Base-by-base conservation (phyloP, 2,329 filamentous ascomycete genomes). In the Fusarium brevicatenulatum region DNA sequence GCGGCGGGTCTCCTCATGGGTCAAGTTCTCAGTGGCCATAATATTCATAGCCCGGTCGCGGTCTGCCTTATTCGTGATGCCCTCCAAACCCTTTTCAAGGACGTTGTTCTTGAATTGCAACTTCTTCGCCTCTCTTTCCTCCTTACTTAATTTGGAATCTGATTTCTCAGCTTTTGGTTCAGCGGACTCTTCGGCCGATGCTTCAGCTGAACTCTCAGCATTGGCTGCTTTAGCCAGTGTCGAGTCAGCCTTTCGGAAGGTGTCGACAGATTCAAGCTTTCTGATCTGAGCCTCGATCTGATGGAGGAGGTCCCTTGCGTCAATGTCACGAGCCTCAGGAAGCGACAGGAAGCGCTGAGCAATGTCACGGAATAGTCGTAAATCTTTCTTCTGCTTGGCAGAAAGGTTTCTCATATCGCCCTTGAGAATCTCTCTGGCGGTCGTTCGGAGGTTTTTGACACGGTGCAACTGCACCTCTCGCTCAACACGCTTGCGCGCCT, bases 361-460 rank as follows among this genome's bases (percentile, higher is more conserved):
- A 32, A 88, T 86, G 75, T 88, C 88, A 68, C 92, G 85, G 83
- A 97, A 93, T n/a, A 87, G 84, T 56, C 94, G 92, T 60, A 97
- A 86, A 60, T 91, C 88, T 79, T 92, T 90, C 85, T 95, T 96
- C 79, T 92, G 90, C 80, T 91, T 92, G 60, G 89, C 93, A 37
- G 88, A 87, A 39, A 95, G 83, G 32, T 85, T 78, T 44, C 77
- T 77, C 68, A 86, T 84, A 66, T 88, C 86, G 15, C 86, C 84
- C 63, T 80, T 77, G 10, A 82, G 70, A 18, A 82, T 78, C 49
- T 78, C 78, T 71, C 78, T 80, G 34, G 80, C 79, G n/a, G 76
- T 76, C 43, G 77, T 79, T 52, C 81, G 76, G 19, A 82, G 77
- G 32, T 55, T 74, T 55, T 55, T 74, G 57, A 74, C 56, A 39